These are phyloP conservation scores for Luffa acutangula DNA, from an alignment of 306 rosid species.

Conservation along the genomic window DNA sequence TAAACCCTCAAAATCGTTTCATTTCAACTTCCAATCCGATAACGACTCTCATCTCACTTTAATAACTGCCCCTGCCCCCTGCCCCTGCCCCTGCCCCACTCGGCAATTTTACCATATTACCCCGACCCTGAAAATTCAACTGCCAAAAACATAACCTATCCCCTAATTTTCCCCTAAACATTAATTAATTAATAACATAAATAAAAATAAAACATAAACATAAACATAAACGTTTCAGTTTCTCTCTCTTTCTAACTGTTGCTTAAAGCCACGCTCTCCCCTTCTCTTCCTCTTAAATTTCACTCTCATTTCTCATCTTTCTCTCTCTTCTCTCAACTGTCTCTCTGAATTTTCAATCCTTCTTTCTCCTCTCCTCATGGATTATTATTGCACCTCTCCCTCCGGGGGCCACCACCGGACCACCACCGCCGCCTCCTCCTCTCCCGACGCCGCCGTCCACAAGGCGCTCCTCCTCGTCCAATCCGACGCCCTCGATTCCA, in stretches of 20 bases:
- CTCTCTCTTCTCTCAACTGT: not conserved
- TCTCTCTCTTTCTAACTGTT: constrained; percentile 1
- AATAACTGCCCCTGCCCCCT: not conserved
- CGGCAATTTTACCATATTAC: not conserved
- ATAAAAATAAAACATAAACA: not conserved
- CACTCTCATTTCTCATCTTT: not conserved
- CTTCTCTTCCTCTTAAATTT: constrained; percentile 7
- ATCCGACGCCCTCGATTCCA: constrained; percentile 43
- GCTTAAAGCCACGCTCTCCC: constrained; percentile 15
- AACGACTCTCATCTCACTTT: not conserved
- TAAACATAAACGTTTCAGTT: not conserved
- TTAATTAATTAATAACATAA: not conserved
- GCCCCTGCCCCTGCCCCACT: not conserved
- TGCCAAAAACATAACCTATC: not conserved
- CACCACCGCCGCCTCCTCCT: not conserved
- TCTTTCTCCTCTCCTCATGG: not conserved
- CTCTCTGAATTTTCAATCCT: not conserved
- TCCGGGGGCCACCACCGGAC: not conserved
- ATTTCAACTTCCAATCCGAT: constrained; percentile 5
- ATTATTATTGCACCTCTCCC: constrained; percentile 7
- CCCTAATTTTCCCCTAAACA: not conserved
- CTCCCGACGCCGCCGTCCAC: constrained; percentile 44
- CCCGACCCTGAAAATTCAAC: not conserved
- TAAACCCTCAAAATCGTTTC: not conserved
- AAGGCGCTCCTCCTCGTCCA: constrained; percentile 53